A percentile compares a stretch with the other conserved stretches of the same genome.
phyloP scores from a whole-genome alignment of 2,329 filamentous ascomycete genomes.

The Trichoderma sp. region DNA sequence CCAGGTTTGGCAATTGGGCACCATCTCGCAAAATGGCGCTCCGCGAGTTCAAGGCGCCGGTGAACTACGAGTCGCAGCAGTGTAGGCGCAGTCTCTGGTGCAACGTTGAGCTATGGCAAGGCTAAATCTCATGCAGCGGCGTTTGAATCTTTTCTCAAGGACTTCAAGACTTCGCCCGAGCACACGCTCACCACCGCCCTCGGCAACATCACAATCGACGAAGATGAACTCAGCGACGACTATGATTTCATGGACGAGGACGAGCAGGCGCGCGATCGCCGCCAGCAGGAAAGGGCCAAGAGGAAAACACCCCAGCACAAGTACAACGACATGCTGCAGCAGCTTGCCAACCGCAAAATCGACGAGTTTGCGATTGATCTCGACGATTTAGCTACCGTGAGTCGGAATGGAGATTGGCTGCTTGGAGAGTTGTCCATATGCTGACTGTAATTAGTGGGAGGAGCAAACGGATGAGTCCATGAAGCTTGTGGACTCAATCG shows the following conservation, averaged over 20 bases:
- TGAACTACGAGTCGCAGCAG: conserved; percentile 87
- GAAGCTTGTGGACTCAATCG: conserved; percentile 79
- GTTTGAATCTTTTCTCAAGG: conserved; percentile 83
- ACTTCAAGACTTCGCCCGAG: conserved; percentile 79
- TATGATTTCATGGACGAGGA: conserved; percentile 91
- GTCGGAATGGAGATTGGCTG: conserved; percentile 30
- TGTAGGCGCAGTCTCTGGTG: conserved; percentile 51
- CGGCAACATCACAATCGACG: conserved; percentile 81
- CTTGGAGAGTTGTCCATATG: background rate
- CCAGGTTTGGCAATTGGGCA: conserved; percentile 28
- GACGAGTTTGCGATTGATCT: conserved; percentile 84
- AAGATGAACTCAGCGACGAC: conserved; percentile 83
- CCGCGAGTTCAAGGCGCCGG: conserved; percentile 72
- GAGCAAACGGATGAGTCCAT: conserved; percentile 66
- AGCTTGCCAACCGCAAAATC: conserved; percentile 76
- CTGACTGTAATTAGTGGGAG: conserved; percentile 64
- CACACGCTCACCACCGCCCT: conserved; percentile 78
- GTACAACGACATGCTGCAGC: conserved; percentile 85
- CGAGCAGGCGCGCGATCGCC: conserved; percentile 58
- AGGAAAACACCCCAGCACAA: conserved; percentile 69
- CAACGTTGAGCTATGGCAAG: background rate
- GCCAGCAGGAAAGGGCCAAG: conserved; percentile 51
- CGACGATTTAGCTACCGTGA: conserved; percentile 78
- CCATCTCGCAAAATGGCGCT: conserved; percentile 70
- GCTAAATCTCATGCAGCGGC: conserved; percentile 53